Evolutionary conservation across 306 rosid species (phyloP), one percentile per base, ranked within the genome.

Genomic region (Ammopiptanthus mongolicus): DNA sequence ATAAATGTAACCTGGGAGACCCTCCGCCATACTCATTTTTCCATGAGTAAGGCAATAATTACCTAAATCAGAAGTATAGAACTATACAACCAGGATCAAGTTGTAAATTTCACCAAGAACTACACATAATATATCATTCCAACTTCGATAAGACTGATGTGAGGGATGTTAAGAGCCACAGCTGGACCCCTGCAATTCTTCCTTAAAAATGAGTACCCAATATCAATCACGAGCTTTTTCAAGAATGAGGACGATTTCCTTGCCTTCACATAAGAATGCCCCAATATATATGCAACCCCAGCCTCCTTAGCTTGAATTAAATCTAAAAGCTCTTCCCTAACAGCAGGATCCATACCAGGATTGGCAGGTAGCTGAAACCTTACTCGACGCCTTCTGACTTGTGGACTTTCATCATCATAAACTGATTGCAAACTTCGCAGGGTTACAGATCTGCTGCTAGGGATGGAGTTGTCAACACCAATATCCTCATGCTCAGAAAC

Each of bases 91-190:
- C 48, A 74, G 5, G 65, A 62, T 25, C 57, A 48, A 29, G 42
- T 74, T 66, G 55, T 17, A 75, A 71, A 53, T 65, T 62, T 69
- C 14, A 31, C 42, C 31, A 22, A 69, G 73, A 71, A 56, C 83
- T 88, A 92, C 19, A 92, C 97, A 76, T 92, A 88, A 78, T 92
- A 90, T 84, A 92, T 92, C 96, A 92, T 92, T 58, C 97, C 97
- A 76, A 92, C 97, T 84, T 92, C 97, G 41, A 92, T 88, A 1
- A 92, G 90, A 80, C 97, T 88, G 69, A 90, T 92, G 71, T 92
- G 97, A 73, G 97, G 97, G 80, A 92, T 90, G 80, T 92, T 92
- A 29, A 92, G 96, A 4, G 97, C 93, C 73, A 90, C 93, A 59
- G 92, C 77, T 2, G 96, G 96, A 23, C 96, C 97, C 83, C 97